Conservation (phyloP, 805 yeast genomes). For the Limtongozyma cylindracea region DNA sequence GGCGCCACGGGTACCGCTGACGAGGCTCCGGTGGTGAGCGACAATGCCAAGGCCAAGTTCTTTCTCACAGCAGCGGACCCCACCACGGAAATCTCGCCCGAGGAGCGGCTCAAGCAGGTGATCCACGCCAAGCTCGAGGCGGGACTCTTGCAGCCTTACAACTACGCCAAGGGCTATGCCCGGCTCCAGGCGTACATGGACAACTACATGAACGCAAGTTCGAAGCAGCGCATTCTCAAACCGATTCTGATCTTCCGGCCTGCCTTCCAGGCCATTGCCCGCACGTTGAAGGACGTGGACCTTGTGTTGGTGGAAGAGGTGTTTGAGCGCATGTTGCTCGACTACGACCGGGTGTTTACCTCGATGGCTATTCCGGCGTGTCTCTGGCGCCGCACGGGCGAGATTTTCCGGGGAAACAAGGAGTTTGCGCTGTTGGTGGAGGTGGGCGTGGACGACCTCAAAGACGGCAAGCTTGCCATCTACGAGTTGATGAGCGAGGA, state of each 20-base stretch:
- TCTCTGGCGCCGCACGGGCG: conserved; percentile 92
- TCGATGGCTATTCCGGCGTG: conserved; percentile 97
- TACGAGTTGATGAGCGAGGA: conserved; percentile 91
- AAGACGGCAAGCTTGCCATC: conserved; percentile 80
- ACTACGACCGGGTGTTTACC: conserved; percentile 85
- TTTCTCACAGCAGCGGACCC: conserved; percentile 95
- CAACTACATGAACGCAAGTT: conserved; percentile 63
- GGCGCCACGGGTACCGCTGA: neutral
- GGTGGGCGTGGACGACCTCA: conserved; percentile 67
- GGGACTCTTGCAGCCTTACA: conserved; percentile 76
- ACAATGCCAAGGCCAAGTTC: conserved; percentile 77
- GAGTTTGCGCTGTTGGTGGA: conserved; percentile 90
- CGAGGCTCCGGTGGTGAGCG: conserved; percentile 19
- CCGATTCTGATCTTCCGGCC: conserved; percentile 76
- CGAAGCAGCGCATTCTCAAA: conserved; percentile 64
- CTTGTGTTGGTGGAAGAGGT: conserved; percentile 80
- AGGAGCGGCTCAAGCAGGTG: conserved; percentile 77
- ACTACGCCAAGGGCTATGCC: conserved; percentile 85
- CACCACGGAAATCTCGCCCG: conserved; percentile 81
- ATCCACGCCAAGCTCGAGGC: conserved; percentile 89
- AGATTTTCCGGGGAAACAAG: conserved; percentile 81
- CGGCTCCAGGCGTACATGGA: conserved; percentile 81
- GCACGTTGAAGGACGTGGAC: conserved; percentile 75
- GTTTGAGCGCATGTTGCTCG: conserved; percentile 79
- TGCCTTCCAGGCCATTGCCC: conserved; percentile 80